Evolutionary conservation across 1,139 yeast genomes (phyloP).

Genomic region (Candida freyschussii): DNA sequence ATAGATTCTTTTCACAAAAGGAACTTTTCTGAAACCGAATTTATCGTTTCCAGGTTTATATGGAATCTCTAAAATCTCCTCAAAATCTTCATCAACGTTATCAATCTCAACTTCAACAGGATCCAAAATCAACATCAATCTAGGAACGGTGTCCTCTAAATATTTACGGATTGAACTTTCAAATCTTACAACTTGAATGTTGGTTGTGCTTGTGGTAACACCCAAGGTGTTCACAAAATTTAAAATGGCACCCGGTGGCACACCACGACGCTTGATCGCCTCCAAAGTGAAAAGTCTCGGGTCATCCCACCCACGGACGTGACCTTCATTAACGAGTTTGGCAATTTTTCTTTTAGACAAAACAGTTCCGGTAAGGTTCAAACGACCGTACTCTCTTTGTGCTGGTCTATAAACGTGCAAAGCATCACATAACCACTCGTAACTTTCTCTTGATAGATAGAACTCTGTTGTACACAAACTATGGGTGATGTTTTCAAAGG

Average conservation of each 20-base stretch:
- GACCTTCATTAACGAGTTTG: conserved; percentile 72
- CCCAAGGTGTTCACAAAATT: conserved; percentile 93
- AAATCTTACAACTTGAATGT: conserved; percentile 84
- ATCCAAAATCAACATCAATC: conserved; percentile 88
- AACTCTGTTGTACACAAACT: conserved; percentile 96
- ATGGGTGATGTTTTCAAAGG: conserved; percentile 91
- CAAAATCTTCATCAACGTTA: conserved; percentile 71
- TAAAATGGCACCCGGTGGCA: conserved; percentile 98
- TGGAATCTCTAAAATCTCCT: conserved; percentile 71
- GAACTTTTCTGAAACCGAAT: conserved; percentile 71
- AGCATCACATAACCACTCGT: conserved; percentile 98
- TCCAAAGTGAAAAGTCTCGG: conserved; percentile 94
- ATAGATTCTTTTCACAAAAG: conserved; percentile 71
- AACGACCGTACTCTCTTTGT: conserved; percentile 96
- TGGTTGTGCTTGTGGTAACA: conserved; percentile 89
- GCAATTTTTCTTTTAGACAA: conserved; percentile 95
- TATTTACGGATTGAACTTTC: conserved; percentile 85
- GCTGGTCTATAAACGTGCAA: conserved; percentile 96
- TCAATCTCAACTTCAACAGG: conserved; percentile 83
- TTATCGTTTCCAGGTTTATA: conserved; percentile 79
- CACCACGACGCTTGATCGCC: conserved; percentile 94
- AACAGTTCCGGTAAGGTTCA: conserved; percentile 90
- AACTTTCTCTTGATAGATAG: conserved; percentile 84
- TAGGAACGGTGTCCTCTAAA: conserved; percentile 87
- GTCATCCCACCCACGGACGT: conserved; percentile 94